Conservation (phyloP, 2,329 filamentous ascomycete species). For the Nigrograna mackinnonii region DNA sequence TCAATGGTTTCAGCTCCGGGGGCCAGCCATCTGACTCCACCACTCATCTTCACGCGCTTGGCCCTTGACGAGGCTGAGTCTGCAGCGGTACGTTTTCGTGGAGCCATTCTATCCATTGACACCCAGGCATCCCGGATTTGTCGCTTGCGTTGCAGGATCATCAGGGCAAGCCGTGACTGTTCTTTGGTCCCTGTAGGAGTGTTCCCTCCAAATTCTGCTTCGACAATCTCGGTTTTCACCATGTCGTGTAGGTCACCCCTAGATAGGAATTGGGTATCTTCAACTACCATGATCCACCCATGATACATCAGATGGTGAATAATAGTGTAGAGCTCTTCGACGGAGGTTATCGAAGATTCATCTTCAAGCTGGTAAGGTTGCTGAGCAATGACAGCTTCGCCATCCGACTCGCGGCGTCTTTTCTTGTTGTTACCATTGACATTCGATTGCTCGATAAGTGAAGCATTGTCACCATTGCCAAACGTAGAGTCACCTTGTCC, state of each 20-base stretch:
- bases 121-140: constrained; percentile 50
- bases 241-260: constrained; percentile 60
- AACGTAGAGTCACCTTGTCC: not conserved
- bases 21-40: constrained; percentile 35
- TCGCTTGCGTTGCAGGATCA: constrained; percentile 60
- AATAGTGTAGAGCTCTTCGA: constrained; percentile 46
- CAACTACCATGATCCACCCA: constrained; percentile 70
- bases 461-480: too few species aligned
- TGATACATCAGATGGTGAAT: constrained; percentile 59
- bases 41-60: too few species aligned
- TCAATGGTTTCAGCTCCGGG: constrained; percentile 4
- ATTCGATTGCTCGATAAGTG: too few species aligned
- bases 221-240: constrained; percentile 66
- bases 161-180: constrained; percentile 64
- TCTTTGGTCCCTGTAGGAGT: constrained; percentile 67
- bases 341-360: constrained; percentile 36
- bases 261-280: constrained; percentile 51
- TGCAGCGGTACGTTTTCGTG: constrained; percentile 18
- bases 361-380: too few species aligned
- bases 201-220: constrained; percentile 53
- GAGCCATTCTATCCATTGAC: constrained; percentile 22
- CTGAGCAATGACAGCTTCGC: constrained; percentile 9
- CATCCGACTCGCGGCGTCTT: constrained; percentile 6
- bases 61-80: too few species aligned
- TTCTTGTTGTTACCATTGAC: not conserved